Percentiles rank a stretch among this genome's conserved stretches.
Evolutionary conservation across 2,329 filamentous ascomycete species (phyloP).

Genomic region (Rutstroemia sp.): DNA sequence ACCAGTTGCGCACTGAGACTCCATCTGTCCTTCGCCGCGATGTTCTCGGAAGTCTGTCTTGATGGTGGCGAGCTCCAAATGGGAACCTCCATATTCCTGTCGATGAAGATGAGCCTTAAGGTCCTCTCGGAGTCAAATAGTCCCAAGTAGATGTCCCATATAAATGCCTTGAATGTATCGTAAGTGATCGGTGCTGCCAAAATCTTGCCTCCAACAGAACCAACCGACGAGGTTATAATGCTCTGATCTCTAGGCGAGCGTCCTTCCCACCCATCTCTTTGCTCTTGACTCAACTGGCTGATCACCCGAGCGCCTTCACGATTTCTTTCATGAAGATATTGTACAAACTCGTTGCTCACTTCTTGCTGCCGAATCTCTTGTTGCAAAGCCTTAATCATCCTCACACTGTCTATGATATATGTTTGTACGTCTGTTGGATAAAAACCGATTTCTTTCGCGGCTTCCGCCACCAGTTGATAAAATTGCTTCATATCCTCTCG

Average conservation of each 20-base stretch:
- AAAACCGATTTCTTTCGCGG: slow-evolving; percentile 1
- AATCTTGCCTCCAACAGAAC: neutral
- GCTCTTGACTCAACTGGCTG: slow-evolving; percentile 3
- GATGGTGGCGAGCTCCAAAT: neutral
- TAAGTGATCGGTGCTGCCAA: neutral
- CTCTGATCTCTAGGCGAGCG: neutral
- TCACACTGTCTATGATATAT: slow-evolving; percentile 1
- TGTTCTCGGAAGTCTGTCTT: neutral
- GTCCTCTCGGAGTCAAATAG: slow-evolving; percentile 6
- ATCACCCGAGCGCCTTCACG: slow-evolving; percentile 1
- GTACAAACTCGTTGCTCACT: slow-evolving; percentile 8
- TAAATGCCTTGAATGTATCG: neutral
- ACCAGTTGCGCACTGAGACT: neutral
- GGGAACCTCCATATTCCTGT: neutral
- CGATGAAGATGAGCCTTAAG: neutral
- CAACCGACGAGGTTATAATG: neutral
- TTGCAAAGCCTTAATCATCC: neutral
- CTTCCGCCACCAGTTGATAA: neutral
- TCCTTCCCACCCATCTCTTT: neutral
- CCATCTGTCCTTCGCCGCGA: slow-evolving; percentile 1
- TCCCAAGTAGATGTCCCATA: slow-evolving; percentile 5
- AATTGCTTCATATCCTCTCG: neutral
- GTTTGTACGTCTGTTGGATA: neutral
- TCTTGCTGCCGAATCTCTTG: slow-evolving; percentile 1
- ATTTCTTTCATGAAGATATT: slow-evolving; percentile 6